These are phyloP conservation scores for Ophiostoma australiae DNA, from an alignment of 2,329 filamentous ascomycete species.

Conservation along the genomic window DNA sequence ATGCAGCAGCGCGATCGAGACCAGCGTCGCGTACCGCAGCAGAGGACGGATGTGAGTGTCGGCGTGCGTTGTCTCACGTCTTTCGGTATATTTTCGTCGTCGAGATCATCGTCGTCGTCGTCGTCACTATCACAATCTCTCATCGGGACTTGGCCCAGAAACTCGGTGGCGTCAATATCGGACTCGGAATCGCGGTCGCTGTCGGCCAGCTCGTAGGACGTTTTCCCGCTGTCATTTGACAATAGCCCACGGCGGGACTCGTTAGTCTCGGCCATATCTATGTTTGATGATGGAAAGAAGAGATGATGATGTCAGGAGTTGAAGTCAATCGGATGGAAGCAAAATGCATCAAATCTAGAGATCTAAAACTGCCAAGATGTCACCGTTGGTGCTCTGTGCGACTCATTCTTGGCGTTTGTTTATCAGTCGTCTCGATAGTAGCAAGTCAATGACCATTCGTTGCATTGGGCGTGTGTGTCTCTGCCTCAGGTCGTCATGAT, in stretches of 20 bases:
- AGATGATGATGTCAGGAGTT: neutral
- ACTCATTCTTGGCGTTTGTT: neutral
- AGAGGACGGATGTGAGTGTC: neutral
- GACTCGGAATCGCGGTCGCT: conserved; percentile 25
- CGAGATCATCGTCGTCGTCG: conserved; percentile 9
- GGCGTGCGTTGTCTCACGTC: neutral
- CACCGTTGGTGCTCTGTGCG: neutral
- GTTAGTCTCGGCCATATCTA: conserved; percentile 1
- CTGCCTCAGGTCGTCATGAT: neutral
- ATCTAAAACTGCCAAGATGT: conserved; percentile 6
- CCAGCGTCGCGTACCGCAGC: conserved; percentile 13
- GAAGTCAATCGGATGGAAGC: neutral
- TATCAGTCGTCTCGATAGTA: neutral
- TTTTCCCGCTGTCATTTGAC: neutral
- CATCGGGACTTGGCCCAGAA: conserved; percentile 30
- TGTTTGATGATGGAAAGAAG: neutral
- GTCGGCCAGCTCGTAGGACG: conserved; percentile 24
- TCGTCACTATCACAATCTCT: neutral
- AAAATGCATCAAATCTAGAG: too few species aligned
- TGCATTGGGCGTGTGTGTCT: neutral
- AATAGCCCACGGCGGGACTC: conserved; percentile 18
- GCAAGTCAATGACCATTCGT: neutral
- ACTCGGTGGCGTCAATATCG: conserved; percentile 35
- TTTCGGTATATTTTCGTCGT: neutral
- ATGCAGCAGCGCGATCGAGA: conserved; percentile 37